Percentiles rank a stretch among this genome's conserved stretches.
phyloP scores from a whole-genome alignment of 768 basidiomycete genomes.

The Boletus subparvulus region DNA sequence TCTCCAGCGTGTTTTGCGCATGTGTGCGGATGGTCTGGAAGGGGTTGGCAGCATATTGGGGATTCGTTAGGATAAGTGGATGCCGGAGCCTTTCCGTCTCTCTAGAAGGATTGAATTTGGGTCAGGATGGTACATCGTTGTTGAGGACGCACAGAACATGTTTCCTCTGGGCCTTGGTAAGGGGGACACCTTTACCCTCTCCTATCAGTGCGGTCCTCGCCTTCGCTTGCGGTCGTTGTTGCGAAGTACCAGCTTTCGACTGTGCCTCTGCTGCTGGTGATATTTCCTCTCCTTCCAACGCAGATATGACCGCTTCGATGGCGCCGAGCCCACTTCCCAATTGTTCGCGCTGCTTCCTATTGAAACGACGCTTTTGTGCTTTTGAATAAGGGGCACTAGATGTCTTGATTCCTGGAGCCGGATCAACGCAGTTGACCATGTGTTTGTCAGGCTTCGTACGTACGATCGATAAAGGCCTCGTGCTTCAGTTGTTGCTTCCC shows the following conservation, averaged over 20 bases:
- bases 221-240: constrained; percentile 14
- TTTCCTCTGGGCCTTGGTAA: constrained; percentile 65
- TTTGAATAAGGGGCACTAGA: constrained; percentile 62
- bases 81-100: constrained; percentile 66
- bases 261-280: constrained; percentile 14
- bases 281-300: constrained; percentile 44
- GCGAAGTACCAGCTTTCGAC: constrained; percentile 18
- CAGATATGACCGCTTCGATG: constrained; percentile 53
- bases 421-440: background rate
- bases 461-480: constrained; percentile 69
- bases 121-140: background rate
- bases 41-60: constrained; percentile 65
- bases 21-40: constrained; percentile 79
- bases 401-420: constrained; percentile 45
- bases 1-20: constrained; percentile 73
- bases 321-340: constrained; percentile 50
- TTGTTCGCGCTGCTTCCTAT: constrained; percentile 66
- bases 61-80: constrained; percentile 65
- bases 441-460: constrained; percentile 8
- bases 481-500: constrained; percentile 65
- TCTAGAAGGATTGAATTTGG: constrained; percentile 36
- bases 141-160: constrained; percentile 57
- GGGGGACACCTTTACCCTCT: constrained; percentile 56
- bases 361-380: constrained; percentile 67
- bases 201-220: constrained; percentile 59